These are phyloP conservation scores for Phaseolus lunatus DNA, from an alignment of 306 rosid species.

Conservation along the genomic window DNA sequence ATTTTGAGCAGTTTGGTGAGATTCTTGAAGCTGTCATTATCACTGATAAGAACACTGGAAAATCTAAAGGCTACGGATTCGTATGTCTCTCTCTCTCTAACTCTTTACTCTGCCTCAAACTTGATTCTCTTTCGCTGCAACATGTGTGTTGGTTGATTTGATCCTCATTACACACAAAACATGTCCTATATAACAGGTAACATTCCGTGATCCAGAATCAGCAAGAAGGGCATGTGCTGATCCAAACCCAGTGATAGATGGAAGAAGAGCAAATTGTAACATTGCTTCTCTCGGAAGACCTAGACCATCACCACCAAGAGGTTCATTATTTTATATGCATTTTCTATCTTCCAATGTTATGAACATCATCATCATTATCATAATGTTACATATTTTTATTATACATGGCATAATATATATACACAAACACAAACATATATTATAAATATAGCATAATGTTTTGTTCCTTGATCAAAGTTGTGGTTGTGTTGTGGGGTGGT, in stretches of 20 bases:
- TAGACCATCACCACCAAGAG: slow-evolving; percentile 87
- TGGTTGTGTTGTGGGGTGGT: background rate
- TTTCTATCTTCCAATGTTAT: background rate
- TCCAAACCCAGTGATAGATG: slow-evolving; percentile 85
- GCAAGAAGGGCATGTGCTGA: slow-evolving; percentile 84
- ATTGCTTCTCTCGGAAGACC: slow-evolving; percentile 88
- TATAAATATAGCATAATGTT: background rate
- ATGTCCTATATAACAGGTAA: slow-evolving; percentile 59
- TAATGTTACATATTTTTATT: too few species aligned
- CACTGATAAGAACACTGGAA: slow-evolving; percentile 79
- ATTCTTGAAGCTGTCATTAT: slow-evolving; percentile 96
- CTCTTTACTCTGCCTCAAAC: background rate
- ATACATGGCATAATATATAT: background rate
- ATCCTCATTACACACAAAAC: background rate
- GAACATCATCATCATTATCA: background rate
- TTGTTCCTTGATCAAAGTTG: background rate
- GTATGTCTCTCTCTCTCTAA: slow-evolving; percentile 55
- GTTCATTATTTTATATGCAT: slow-evolving; percentile 43
- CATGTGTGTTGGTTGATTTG: slow-evolving; percentile 4
- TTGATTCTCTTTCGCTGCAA: background rate
- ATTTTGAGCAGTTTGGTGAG: slow-evolving; percentile 92
- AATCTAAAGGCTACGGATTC: slow-evolving; percentile 95
- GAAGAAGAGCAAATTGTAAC: slow-evolving; percentile 92
- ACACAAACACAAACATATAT: background rate
- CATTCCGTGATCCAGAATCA: slow-evolving; percentile 86